Evolutionary conservation across 2,329 filamentous ascomycete genomes (phyloP), one percentile per base, ranked within the genome.

Genomic region (Fusarium praegraminearum): DNA sequence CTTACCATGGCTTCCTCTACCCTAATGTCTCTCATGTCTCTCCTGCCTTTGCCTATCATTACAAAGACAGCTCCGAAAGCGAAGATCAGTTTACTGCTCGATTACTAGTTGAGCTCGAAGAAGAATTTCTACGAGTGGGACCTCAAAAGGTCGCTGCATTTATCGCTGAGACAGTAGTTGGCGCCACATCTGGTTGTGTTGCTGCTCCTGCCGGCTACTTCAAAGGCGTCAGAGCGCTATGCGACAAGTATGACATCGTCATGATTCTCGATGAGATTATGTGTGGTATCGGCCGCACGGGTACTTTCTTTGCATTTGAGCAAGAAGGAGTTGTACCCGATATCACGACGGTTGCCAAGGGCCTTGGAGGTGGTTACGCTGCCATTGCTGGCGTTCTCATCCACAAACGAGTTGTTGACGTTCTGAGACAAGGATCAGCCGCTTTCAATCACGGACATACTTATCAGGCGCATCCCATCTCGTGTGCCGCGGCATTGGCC

Each of bases 301-400:
- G 87, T 0, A 76, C 84, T 2, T 86, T 90, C 81, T 89, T 90
- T 52, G 88, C 87, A 0, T 86, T 89, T 50, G 78, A 87, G 61
- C 78, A 87, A 2, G 69, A 73, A 7, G 57, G 60, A 2, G 32
- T 72, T 3, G 54, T 66, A 1, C 71, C 71, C 4, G 71, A 72
- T 20, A 72, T 75, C 26, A 46, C 77, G 53, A 24, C 65, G 30
- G 77, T 81, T 78, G 33, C 81, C 45, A 89, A 89, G 76, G 88
- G 86, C 0, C 79, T 88, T 0, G 86, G 86, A 0, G 84, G 67
- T 16, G 51, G 81, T 81, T 3, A 88, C 67, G 83, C 84, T 43
- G 85, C 89, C 0, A 82, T 91, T 9, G 87, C 90, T 2, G 90
- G 83, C 1, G 80, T 92, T 46, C 79, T 93, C 1, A 81, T 89